Evolutionary conservation across 768 basidiomycete genomes (phyloP), one percentile per base, ranked within the genome.

Genomic region (Tricholoma saponaceum): DNA sequence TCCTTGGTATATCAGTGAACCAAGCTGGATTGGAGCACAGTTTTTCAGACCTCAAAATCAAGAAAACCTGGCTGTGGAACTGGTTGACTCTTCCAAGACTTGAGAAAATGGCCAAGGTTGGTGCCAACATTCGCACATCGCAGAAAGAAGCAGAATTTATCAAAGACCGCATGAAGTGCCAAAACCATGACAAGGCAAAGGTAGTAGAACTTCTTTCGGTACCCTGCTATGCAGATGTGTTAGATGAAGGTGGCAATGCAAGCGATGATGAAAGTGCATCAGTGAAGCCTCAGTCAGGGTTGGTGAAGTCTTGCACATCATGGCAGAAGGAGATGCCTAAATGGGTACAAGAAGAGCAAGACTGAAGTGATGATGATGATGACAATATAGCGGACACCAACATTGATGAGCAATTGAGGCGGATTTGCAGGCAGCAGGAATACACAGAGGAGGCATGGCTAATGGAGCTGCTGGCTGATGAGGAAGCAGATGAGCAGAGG

Each of bases 31-130:
- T 60, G 7, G 69, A 70, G 44, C 60, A 59, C 12, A 56, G 37
- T 18, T 71, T 71, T 51, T 71, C 66, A 0, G 64, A 69, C 46
- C 58, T 70, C 2, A 68, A 68, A 25, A 71, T 69, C 49, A 68
- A 67, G 35, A 65, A 67, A 58, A 64, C 66, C 4, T 58, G 53
- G 1, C 62, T 66, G 1, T 53, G 63, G 4, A 70, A 68, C 46
- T 54, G 58, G 9, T 57, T 70, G 32, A 33, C 5, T 6, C 32
- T 33, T 6, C 32, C 32, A 33, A 33, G 12, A 33, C 32, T 33
- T 2, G 12, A 33, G 32, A 26, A 58, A 56, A 50, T 43, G 66
- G 12, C 52, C 54, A 10, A 64, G 55, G 43, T 65, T 68, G 13
- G 62, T 68, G 55, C 37, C n/a, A 14, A 39, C 37, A 39, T 39